Base-by-base conservation (phyloP, 1,284 basidiomycete genomes). In the Microbotryum saponariae region DNA sequence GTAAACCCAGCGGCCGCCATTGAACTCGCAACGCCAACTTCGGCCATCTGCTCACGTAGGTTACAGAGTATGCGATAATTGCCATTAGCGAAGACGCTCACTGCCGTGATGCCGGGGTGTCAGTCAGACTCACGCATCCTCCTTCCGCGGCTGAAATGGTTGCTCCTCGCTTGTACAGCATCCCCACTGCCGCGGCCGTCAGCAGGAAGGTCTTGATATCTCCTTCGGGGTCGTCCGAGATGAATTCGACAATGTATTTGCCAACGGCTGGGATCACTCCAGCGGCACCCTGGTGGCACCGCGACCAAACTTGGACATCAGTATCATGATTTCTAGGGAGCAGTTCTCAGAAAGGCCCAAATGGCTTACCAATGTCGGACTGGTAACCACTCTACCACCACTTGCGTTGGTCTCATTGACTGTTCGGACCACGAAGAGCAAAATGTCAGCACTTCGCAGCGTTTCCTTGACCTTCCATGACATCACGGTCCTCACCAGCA, bases 81-180 rank as follows among this genome's bases (percentile, higher is more conserved):
- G 4, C 23, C 16, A n/a, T 27, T 14, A 45, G 25, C 25, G 12
- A 33, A 10, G 25, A 21, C 44, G 47, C 61, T 60, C 66, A 54
- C 31, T 31, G 8, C 31, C 31, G 9, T 31, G 31, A 48, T 58
- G 62, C 62, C 47, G 10, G n/a, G 12, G 16, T n/a, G 6, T 23
- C 27, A 33, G 6, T 23, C 27, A 33, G 14, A 44, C n/a, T 12
- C 37, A 42, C 59, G 42, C 67, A 70, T 3, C 77, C 91, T 48
- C 91, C 91, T 76, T 97, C 93, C 0, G 94, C 93, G 10, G 93
- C 94, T 50, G 87, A 89, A 56, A 97, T 97, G 1, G 93, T 97
- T 59, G 91, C 93, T 25, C 93, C 93, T 59, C 93, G 83, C 75
- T 97, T 97, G 80, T 94, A 97, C 21, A 97, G 79, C 94, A 97